Conservation (phyloP, 2,329 filamentous ascomycete genomes). For the Scedosporium apiospermum region DNA sequence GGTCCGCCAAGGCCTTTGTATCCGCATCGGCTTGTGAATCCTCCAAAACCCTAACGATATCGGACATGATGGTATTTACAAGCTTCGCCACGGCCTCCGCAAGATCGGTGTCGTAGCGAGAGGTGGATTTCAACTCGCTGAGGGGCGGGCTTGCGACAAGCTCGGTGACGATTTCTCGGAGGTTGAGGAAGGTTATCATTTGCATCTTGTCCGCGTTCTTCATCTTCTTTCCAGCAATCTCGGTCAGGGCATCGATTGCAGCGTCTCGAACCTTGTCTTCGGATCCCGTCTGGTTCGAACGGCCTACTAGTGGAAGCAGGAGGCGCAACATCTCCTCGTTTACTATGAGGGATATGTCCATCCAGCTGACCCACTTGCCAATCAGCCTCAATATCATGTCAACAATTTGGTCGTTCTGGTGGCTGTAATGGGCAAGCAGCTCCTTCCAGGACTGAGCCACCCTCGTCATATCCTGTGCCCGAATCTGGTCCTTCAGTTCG, state of each 20-base stretch:
- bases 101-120: conserved; percentile 88
- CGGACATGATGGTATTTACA: conserved; percentile 80
- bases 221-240: conserved; percentile 98
- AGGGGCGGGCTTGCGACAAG: conserved; percentile 77
- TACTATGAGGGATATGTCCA: conserved; percentile 88
- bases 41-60: conserved; percentile 81
- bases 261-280: conserved; percentile 79
- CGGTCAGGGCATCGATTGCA: conserved; percentile 88
- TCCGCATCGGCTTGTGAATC: conserved; percentile 50
- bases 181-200: conserved; percentile 83
- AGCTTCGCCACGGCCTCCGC: conserved; percentile 92
- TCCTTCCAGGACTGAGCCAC: conserved; percentile 88
- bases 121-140: conserved; percentile 66
- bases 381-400: conserved; percentile 88
- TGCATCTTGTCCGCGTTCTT: conserved; percentile 85
- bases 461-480: conserved; percentile 78
- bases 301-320: conserved; percentile 80
- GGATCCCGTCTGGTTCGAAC: conserved; percentile 48
- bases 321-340: conserved; percentile 79
- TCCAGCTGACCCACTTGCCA: conserved; percentile 97
- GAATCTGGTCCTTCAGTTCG: conserved; percentile 82
- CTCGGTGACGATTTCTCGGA: conserved; percentile 76
- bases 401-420: conserved; percentile 60
- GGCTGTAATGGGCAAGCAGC: conserved; percentile 68
- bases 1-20: conserved; percentile 65